These are phyloP conservation scores for Pseudopithomyces chartarum DNA, from an alignment of 2,329 filamentous ascomycete species.

Conservation along the genomic window DNA sequence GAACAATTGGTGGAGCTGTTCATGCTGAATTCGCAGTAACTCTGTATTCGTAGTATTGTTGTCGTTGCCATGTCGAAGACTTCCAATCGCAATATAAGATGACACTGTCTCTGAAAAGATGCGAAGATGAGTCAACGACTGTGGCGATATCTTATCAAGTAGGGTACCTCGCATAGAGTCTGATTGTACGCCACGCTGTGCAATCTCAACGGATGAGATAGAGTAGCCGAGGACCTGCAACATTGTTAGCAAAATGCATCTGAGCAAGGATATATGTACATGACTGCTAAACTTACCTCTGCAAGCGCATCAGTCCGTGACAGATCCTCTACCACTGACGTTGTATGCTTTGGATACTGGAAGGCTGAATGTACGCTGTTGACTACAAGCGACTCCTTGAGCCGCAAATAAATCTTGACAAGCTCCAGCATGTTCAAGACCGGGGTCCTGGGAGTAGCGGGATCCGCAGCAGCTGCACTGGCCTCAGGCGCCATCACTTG, in stretches of 20 bases:
- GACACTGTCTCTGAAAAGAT: conserved; percentile 86
- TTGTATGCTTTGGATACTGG: conserved; percentile 47
- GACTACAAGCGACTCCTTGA: conserved; percentile 59
- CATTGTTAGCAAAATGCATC: conserved; percentile 53
- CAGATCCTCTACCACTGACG: conserved; percentile 48
- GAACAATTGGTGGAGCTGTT: conserved; percentile 79
- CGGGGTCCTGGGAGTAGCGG: conserved; percentile 4
- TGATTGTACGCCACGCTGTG: conserved; percentile 82
- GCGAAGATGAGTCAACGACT: conserved; percentile 83
- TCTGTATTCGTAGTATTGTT: conserved; percentile 66
- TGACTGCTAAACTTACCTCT: neutral
- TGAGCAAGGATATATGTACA: neutral
- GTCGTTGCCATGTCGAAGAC: conserved; percentile 64
- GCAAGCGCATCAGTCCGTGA: conserved; percentile 4
- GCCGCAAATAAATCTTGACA: conserved; percentile 59
- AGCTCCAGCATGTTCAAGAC: conserved; percentile 51
- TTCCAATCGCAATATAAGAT: conserved; percentile 80
- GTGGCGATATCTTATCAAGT: conserved; percentile 81
- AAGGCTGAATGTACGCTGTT: conserved; percentile 58
- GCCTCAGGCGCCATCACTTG: conserved; percentile 25
- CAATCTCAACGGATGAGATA: conserved; percentile 87
- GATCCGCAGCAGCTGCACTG: conserved; percentile 16
- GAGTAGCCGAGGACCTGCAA: conserved; percentile 78
- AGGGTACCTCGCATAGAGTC: conserved; percentile 72
- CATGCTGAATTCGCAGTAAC: conserved; percentile 69